A percentile compares a stretch with the other conserved stretches of the same genome.
These are phyloP conservation scores for Lactifluus rugatus DNA, from an alignment of 768 basidiomycete species.

Conservation along the genomic window DNA sequence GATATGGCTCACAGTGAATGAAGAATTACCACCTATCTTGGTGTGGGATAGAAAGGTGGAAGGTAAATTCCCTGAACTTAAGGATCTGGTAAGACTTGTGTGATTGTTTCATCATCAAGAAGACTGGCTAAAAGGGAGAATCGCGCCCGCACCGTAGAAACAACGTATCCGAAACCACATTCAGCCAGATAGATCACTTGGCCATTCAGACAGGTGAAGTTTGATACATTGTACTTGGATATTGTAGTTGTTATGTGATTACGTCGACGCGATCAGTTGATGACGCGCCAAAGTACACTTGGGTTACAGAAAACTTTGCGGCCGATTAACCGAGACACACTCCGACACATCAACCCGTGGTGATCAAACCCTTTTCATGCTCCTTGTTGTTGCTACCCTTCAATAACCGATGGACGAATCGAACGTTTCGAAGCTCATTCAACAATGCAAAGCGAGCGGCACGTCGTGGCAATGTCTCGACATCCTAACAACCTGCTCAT, in stretches of 20 bases:
- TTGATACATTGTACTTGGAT: neutral
- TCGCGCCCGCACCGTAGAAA: constrained; percentile 38
- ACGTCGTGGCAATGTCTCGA: constrained; percentile 4
- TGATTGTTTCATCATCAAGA: neutral
- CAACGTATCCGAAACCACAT: constrained; percentile 78
- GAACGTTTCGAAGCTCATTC: constrained; percentile 24
- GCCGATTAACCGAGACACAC: constrained; percentile 3
- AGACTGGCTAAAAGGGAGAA: constrained; percentile 6
- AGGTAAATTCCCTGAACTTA: constrained; percentile 88
- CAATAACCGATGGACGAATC: constrained; percentile 24
- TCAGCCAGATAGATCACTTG: constrained; percentile 72
- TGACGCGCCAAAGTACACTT: neutral
- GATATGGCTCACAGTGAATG: constrained; percentile 60
- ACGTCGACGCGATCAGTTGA: constrained; percentile 3
- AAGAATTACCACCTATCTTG: constrained; percentile 32
- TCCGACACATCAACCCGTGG: neutral
- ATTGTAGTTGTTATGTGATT: neutral
- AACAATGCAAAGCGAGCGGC: constrained; percentile 28
- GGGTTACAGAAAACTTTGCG: neutral
- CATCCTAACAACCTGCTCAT: neutral
- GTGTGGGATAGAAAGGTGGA: constrained; percentile 89
- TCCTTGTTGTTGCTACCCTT: neutral
- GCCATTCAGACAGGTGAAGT: constrained; percentile 67
- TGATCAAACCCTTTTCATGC: neutral
- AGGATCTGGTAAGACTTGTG: constrained; percentile 54